A percentile compares a stretch with the other conserved stretches of the same genome.
Conservation (phyloP, 2,329 filamentous ascomycete genomes). For the Colletotrichum limetticola region DNA sequence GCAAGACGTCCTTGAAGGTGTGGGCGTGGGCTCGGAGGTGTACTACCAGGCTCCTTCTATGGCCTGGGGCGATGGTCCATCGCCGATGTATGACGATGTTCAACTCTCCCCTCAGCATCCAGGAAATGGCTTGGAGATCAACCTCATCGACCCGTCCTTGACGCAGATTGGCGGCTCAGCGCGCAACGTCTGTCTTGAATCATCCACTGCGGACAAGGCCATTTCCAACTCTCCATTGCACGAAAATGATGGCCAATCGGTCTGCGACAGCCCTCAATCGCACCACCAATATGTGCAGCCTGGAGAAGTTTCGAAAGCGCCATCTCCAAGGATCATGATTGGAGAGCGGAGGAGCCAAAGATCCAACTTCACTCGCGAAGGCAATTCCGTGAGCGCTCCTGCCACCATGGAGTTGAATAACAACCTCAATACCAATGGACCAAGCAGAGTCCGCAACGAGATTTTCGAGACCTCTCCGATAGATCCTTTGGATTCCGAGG, state of each 20-base stretch:
- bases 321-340: neutral
- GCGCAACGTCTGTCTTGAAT: neutral
- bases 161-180: neutral
- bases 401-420: neutral
- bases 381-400: neutral
- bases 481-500: neutral
- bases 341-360: neutral
- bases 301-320: constrained; percentile 14
- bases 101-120: constrained; percentile 21
- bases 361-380: neutral
- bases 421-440: neutral
- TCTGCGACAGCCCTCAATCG: neutral
- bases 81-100: constrained; percentile 9
- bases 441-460: neutral
- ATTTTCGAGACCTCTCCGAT: neutral
- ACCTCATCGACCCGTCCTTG: constrained; percentile 19
- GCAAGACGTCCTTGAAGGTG: constrained; percentile 26
- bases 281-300: constrained; percentile 13
- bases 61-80: constrained; percentile 1
- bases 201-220: neutral
- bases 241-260: neutral
- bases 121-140: constrained; percentile 21
- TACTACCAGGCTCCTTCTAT: neutral
- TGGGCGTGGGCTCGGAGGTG: constrained; percentile 30
- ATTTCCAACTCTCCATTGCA: neutral